Evolutionary conservation across 495 filamentous ascomycete genomes (phyloP).

Genomic region (Xeromyces bisporus): DNA sequence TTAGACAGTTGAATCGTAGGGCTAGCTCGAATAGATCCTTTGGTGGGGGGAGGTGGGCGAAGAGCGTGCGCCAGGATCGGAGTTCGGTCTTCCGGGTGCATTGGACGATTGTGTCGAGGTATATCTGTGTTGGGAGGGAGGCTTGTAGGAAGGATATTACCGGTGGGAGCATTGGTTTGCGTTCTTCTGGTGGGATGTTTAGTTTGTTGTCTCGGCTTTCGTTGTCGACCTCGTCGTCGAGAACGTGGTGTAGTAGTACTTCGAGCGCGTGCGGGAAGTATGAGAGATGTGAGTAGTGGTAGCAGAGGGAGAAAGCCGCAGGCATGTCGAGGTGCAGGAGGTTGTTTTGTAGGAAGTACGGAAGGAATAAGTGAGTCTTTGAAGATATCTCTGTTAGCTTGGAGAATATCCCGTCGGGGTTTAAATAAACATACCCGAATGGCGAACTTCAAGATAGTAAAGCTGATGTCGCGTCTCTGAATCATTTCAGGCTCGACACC

Average conservation of each 20-base stretch:
- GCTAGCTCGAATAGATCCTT: slow-evolving; percentile 86
- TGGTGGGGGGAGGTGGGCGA: slow-evolving; percentile 74
- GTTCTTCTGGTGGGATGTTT: slow-evolving; percentile 12
- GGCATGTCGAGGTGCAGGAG: slow-evolving; percentile 52
- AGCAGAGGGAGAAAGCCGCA: slow-evolving; percentile 60
- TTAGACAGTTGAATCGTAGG: slow-evolving; percentile 63
- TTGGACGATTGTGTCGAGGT: slow-evolving; percentile 90
- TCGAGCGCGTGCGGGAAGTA: slow-evolving; percentile 91
- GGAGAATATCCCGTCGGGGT: too few relatives aligned
- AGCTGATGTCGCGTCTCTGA: slow-evolving; percentile 75
- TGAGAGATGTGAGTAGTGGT: slow-evolving; percentile 64
- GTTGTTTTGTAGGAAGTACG: slow-evolving; percentile 64
- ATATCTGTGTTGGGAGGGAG: slow-evolving; percentile 54
- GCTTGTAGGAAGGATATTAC: slow-evolving; percentile 75
- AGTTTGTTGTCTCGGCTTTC: slow-evolving; percentile 40
- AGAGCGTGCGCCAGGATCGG: slow-evolving; percentile 85
- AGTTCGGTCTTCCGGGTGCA: slow-evolving; percentile 97
- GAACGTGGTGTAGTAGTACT: slow-evolving; percentile 76
- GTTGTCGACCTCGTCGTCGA: slow-evolving; percentile 86
- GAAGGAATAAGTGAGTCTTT: slow-evolving; percentile 78
- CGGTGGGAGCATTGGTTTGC: slow-evolving; percentile 59
- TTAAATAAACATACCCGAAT: slow-evolving; percentile 66
- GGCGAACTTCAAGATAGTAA: slow-evolving; percentile 69
- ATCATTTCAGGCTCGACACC: slow-evolving; percentile 85
- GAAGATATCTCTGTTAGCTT: too few relatives aligned